Base-by-base conservation (phyloP, 2,329 filamentous ascomycete species). In the Diaporthe amygdali region DNA sequence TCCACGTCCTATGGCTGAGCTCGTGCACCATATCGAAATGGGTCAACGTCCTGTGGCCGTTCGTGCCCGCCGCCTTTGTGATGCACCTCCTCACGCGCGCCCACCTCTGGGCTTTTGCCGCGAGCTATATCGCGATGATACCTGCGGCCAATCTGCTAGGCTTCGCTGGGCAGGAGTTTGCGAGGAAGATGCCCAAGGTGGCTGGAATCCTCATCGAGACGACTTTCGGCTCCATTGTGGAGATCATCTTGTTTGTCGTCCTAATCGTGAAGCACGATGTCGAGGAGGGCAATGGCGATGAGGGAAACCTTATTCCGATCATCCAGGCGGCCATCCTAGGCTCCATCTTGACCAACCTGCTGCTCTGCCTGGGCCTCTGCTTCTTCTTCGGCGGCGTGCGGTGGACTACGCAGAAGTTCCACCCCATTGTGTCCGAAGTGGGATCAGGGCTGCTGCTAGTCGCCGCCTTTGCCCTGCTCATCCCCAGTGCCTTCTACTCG, bases 251-350 rank as follows among this genome's bases (percentile, higher is more conserved):
- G 34, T 96, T 97, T 81, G 92, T 96, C 84, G 89, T 95, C 3
- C 83, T 97, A 52, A 86, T 96, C 8, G 80, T 79, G 1, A 68
- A 71, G n/a, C 80, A 84, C 2, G 74, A 84, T 66, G 81, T 84
- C 79, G 91, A 92, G 71, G 85, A 87, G n/a, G 63, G 47, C 63
- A 66, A 54, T 34, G 66, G 66, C 14, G 66, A 68, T 27, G 66
- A 56, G 37, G 49, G 49, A 22, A 56, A 68, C 66, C 49, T 68
- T 9, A 68, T 68, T 17, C 66, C 66, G 25, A 93, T 96, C 75
- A 94, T 97, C 76, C 90, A 94, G 78, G 93, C 93, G 67, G 94
- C 94, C 34, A 95, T 97, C 69, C 83, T 97, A 0, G 94, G 94
- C 44, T 96, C 93, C 0, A 93, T 97, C 54, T 81, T 97, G 46